phyloP scores from a whole-genome alignment of 495 filamentous ascomycete genomes.

The Aspergillus mulundensis region DNA sequence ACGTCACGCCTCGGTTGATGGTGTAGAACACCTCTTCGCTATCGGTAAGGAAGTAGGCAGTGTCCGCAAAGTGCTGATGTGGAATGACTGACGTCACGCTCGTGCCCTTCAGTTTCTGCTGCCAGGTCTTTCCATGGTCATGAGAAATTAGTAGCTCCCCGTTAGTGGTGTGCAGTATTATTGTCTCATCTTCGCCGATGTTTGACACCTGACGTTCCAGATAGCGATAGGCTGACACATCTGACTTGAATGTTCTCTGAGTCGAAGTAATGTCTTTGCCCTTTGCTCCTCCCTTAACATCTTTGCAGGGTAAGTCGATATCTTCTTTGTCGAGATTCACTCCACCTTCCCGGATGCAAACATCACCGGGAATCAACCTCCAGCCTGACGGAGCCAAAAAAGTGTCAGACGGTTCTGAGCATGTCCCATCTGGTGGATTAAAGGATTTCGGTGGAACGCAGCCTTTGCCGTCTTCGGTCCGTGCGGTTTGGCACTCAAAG shows the following conservation, averaged over 20 bases:
- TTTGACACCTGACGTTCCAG: constrained; percentile 72
- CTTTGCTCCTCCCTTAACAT: constrained; percentile 40
- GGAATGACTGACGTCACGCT: constrained; percentile 65
- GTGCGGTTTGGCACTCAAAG: constrained; percentile 92
- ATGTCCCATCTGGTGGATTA: constrained; percentile 54
- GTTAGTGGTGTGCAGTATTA: constrained; percentile 70
- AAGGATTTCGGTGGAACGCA: constrained; percentile 60
- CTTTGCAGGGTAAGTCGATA: constrained; percentile 48
- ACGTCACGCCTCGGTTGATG: constrained; percentile 63
- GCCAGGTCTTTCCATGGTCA: constrained; percentile 67
- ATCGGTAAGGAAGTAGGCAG: constrained; percentile 77
- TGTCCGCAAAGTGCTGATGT: constrained; percentile 73
- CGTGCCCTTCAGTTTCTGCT: constrained; percentile 62
- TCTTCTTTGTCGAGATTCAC: constrained; percentile 41
- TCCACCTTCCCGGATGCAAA: constrained; percentile 60
- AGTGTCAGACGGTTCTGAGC: constrained; percentile 60
- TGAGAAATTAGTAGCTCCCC: constrained; percentile 64
- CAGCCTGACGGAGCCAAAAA: constrained; percentile 86
- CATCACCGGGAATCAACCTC: constrained; percentile 87
- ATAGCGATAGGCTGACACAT: constrained; percentile 65
- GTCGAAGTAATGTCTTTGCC: constrained; percentile 59
- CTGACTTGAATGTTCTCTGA: constrained; percentile 53
- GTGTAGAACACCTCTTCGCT: constrained; percentile 70
- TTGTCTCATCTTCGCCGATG: constrained; percentile 67
- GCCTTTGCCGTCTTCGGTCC: constrained; percentile 54